Conservation (phyloP, 495 filamentous ascomycete species). For the Amorphotheca resinae region DNA sequence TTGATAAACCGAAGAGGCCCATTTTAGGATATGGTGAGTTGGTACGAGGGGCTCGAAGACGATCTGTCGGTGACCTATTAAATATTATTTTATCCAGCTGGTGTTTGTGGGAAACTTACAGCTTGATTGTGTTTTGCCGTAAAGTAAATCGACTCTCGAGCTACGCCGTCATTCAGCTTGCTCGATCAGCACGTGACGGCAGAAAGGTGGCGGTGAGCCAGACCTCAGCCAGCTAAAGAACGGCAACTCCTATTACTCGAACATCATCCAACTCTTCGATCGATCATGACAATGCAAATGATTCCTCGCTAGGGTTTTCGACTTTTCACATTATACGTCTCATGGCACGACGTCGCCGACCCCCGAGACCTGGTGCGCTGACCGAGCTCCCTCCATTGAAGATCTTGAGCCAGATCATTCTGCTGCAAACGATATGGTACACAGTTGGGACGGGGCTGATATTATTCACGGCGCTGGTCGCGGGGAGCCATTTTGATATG, state of each 20-base stretch:
- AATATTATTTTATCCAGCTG: too few species aligned
- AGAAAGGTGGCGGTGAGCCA: neutral
- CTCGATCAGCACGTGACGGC: slow-evolving; percentile 6
- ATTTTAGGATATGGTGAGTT: too few species aligned
- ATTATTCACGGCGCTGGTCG: slow-evolving; percentile 77
- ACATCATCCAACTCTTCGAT: neutral
- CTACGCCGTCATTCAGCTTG: too few species aligned
- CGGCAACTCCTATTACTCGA: neutral
- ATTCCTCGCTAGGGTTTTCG: slow-evolving; percentile 3
- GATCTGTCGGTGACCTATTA: neutral
- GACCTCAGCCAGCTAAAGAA: neutral
- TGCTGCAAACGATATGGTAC: slow-evolving; percentile 83
- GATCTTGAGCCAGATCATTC: slow-evolving; percentile 74
- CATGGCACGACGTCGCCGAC: slow-evolving; percentile 54
- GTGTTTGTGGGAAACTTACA: too few species aligned
- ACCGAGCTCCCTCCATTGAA: slow-evolving; percentile 72
- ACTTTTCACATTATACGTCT: neutral
- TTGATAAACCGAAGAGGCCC: slow-evolving; percentile 14
- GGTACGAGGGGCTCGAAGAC: neutral
- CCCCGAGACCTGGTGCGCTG: slow-evolving; percentile 65
- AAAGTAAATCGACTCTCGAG: too few species aligned
- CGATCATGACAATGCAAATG: slow-evolving; percentile 5
- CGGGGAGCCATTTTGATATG: slow-evolving; percentile 56
- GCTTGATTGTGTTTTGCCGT: too few species aligned
- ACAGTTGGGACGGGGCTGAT: slow-evolving; percentile 58